Conservation (phyloP, 257 asterid genomes). For the Nicotiana obtusifolia region DNA sequence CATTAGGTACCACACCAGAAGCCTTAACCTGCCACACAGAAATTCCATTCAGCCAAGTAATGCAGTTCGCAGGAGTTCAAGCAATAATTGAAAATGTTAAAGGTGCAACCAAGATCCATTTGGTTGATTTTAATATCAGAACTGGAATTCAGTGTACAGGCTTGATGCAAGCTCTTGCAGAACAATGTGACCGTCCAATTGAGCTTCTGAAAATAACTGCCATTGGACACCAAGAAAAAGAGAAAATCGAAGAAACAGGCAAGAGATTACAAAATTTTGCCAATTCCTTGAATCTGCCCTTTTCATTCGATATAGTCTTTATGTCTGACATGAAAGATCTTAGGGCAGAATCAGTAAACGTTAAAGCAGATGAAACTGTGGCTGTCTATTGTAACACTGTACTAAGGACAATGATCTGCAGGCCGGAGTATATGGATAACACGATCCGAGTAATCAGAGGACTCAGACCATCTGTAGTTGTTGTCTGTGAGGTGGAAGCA, state of each 20-base stretch:
- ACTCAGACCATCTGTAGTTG: slow-evolving; percentile 11
- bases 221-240: slow-evolving; percentile 8
- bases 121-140: slow-evolving; percentile 66
- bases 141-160: slow-evolving; percentile 62
- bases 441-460: slow-evolving; percentile 7
- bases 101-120: slow-evolving; percentile 36
- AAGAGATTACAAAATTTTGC: slow-evolving; percentile 15
- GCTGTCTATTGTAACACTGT: slow-evolving; percentile 7
- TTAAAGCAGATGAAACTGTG: slow-evolving; percentile 14
- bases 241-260: slow-evolving; percentile 9
- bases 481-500: slow-evolving; percentile 19
- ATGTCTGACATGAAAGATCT: slow-evolving; percentile 14
- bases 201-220: slow-evolving; percentile 11
- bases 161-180: slow-evolving; percentile 55
- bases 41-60: slow-evolving; percentile 49
- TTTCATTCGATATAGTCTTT: slow-evolving; percentile 10
- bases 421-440: slow-evolving; percentile 11
- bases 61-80: slow-evolving; percentile 53
- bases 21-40: slow-evolving; percentile 42
- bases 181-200: slow-evolving; percentile 12
- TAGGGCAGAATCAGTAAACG: neutral
- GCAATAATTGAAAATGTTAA: slow-evolving; percentile 38
- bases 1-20: slow-evolving; percentile 34
- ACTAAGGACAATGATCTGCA: slow-evolving; percentile 13
- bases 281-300: slow-evolving; percentile 15